Base-by-base conservation (phyloP, 179 eudicot species). In the Beta corolliflora region DNA sequence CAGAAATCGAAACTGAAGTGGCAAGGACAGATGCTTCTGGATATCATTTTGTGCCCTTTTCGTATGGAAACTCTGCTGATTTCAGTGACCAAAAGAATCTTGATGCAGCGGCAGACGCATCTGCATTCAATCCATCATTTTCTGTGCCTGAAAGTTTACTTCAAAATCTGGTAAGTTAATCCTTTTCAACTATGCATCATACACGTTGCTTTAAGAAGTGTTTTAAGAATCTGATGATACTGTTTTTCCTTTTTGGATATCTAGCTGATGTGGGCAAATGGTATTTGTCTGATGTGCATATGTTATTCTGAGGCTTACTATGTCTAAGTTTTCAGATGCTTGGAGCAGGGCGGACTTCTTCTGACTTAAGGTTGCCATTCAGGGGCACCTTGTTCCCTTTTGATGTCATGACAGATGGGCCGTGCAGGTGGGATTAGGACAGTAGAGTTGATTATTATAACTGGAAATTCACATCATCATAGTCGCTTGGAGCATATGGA, bases 271-370 rank as follows among this genome's bases (percentile, higher is more conserved):
- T 85, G 89, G 87, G 85, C 87, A 83, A 84, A 82, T 86, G 85
- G 79, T 86, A 75, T 82, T 81, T 89, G 77, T 83, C 81, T 77
- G 86, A 86, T 87, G 86, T 89, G 87, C 90, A 82, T 85, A 84
- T 89, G 85, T 88, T 90, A 71, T 87, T 93, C 92, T 91, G 87
- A 92, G 92, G 94, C 94, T 91, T 90, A 91, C 90, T 83, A 84
- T 91, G 92, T 94, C 92, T 86, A 91, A 89, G 97, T 92, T 94
- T 94, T 91, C 99, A 94, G 98, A 96, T 92, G 91, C 96, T 90
- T 78, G 99, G 93, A 93, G 97, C 98, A 87, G 92, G 92, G 89
- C 72, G 90, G 89, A 86, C 89, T 89, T 86, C 94, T 86, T 91
- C 85, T 90, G 91, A 91, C 85, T 90, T 89, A 91, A 88, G 93